Evolutionary conservation across 1,284 basidiomycete genomes (phyloP).

Genomic region (Leccinum ponderosum): DNA sequence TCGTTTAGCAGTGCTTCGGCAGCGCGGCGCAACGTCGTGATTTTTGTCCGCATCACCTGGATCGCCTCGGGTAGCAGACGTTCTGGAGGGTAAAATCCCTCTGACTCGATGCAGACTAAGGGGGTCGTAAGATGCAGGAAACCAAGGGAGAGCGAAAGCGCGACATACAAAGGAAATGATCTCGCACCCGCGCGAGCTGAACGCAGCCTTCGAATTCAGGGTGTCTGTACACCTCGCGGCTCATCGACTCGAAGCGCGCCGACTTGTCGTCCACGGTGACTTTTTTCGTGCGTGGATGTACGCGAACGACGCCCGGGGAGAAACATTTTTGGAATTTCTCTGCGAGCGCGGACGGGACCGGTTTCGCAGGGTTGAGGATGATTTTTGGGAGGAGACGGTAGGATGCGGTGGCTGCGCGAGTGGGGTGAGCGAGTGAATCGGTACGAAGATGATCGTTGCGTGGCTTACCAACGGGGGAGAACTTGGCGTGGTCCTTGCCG

Average conservation of each 20-base stretch:
- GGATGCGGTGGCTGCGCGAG: conserved; percentile 78
- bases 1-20: conserved; percentile 54
- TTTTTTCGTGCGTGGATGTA: conserved; percentile 58
- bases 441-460: neutral
- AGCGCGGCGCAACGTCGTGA: conserved; percentile 58
- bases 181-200: conserved; percentile 83
- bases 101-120: conserved; percentile 83
- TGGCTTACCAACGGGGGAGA: conserved; percentile 88
- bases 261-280: conserved; percentile 62
- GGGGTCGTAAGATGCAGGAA: neutral
- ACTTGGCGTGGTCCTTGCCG: conserved; percentile 98
- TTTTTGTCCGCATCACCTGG: conserved; percentile 82
- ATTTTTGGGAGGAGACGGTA: conserved; percentile 93
- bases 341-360: conserved; percentile 61
- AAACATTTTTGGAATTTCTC: conserved; percentile 90
- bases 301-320: conserved; percentile 83
- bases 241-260: conserved; percentile 88
- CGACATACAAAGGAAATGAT: conserved; percentile 89
- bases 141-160: neutral
- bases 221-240: conserved; percentile 90
- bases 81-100: conserved; percentile 86
- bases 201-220: conserved; percentile 89
- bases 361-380: conserved; percentile 63
- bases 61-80: conserved; percentile 85
- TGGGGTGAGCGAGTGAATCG: neutral